A percentile compares a stretch with the other conserved stretches of the same genome.
phyloP scores from a whole-genome alignment of 2,329 filamentous ascomycete species.

The Mariannaea sp. region DNA sequence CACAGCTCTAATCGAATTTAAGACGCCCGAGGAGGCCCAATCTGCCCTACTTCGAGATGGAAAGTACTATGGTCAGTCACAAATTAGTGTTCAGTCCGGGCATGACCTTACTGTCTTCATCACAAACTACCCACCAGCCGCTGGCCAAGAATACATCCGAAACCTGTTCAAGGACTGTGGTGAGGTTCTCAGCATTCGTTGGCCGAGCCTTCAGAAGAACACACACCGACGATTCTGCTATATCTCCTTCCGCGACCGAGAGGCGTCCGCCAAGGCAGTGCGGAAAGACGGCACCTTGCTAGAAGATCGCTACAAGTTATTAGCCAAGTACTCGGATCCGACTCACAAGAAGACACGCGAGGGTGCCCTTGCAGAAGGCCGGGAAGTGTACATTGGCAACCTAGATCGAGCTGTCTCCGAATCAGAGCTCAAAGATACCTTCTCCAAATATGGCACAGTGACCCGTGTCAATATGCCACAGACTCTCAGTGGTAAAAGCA shows the following conservation, averaged over 20 bases:
- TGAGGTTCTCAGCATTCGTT: slow-evolving; percentile 81
- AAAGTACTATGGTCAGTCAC: slow-evolving; percentile 75
- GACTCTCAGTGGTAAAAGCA: slow-evolving; percentile 69
- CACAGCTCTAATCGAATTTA: slow-evolving; percentile 84
- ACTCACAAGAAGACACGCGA: slow-evolving; percentile 75
- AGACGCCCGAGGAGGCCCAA: slow-evolving; percentile 76
- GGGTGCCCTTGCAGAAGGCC: slow-evolving; percentile 82
- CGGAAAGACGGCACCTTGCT: slow-evolving; percentile 73
- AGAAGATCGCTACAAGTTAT: slow-evolving; percentile 69
- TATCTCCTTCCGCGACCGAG: slow-evolving; percentile 77
- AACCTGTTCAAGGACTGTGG: slow-evolving; percentile 75
- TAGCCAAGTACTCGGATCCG: slow-evolving; percentile 86
- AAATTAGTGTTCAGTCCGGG: slow-evolving; percentile 75
- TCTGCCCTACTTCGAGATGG: slow-evolving; percentile 81
- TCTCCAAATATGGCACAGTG: slow-evolving; percentile 76
- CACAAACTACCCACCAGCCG: slow-evolving; percentile 82
- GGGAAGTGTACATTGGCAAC: slow-evolving; percentile 81
- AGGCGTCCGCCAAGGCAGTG: slow-evolving; percentile 72
- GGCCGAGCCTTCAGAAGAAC: slow-evolving; percentile 90
- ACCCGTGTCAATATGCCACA: slow-evolving; percentile 73
- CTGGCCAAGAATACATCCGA: slow-evolving; percentile 72
- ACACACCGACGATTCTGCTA: slow-evolving; percentile 93
- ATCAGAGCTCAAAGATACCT: slow-evolving; percentile 70
- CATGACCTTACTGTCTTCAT: slow-evolving; percentile 84
- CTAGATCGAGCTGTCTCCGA: slow-evolving; percentile 67